Conservation (phyloP, 176 grass and related monocot genomes). For the Zoysia pacifica region DNA sequence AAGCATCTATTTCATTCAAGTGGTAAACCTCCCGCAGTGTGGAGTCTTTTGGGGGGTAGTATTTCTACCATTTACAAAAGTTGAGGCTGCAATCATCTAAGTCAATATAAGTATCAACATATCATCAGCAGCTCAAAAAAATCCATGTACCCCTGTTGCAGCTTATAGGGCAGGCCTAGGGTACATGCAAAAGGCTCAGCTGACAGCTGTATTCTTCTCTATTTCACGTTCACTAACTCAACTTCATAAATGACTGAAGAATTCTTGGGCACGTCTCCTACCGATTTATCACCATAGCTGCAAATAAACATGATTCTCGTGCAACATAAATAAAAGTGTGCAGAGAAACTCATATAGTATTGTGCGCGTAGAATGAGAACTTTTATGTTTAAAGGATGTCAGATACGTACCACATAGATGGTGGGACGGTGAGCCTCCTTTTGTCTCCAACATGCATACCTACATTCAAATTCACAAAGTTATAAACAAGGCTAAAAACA, state of each 20-base stretch:
- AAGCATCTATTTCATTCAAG: neutral
- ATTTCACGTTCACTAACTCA: constrained; percentile 65
- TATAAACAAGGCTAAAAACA: neutral
- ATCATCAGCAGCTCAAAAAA: neutral
- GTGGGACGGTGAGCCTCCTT: constrained; percentile 74
- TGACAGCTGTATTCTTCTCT: neutral
- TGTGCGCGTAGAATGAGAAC: neutral
- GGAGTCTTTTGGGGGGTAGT: neutral
- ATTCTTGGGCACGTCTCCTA: constrained; percentile 58
- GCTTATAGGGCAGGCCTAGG: too few species aligned
- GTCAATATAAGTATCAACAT: neutral
- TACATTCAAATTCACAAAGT: constrained; percentile 22
- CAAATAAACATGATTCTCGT: constrained; percentile 26
- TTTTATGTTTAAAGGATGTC: neutral
- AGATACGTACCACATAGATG: constrained; percentile 64
- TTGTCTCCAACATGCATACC: constrained; percentile 90
- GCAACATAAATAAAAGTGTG: neutral
- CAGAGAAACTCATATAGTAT: neutral
- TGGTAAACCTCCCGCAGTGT: neutral
- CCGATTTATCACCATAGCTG: constrained; percentile 53
- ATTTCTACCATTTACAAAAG: constrained; percentile 1
- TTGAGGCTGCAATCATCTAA: neutral
- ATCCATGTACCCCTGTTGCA: neutral
- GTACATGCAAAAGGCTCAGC: neutral
- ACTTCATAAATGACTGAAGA: constrained; percentile 79